Evolutionary conservation across 2,329 filamentous ascomycete species (phyloP).

Genomic region (Neoscytalidium dimidiatum): DNA sequence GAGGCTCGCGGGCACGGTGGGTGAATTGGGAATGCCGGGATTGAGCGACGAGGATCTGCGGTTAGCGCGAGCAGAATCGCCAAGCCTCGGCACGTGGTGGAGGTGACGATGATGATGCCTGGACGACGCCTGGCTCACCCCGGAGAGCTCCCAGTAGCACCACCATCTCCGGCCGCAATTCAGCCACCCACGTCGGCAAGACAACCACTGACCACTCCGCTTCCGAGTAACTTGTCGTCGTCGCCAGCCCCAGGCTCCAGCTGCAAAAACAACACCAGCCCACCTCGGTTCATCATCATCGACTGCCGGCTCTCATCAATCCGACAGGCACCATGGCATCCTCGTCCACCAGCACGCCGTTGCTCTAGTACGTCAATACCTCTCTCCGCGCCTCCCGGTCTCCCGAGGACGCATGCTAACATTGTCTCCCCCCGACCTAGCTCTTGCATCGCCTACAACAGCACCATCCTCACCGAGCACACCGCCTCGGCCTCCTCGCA

Average conservation of each 20-base stretch:
- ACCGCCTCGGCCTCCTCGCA: constrained; percentile 81
- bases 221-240: neutral
- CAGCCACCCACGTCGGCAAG: constrained; percentile 5
- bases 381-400: neutral
- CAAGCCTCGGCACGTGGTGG: neutral
- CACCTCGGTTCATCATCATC: neutral
- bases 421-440: constrained; percentile 50
- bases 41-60: constrained; percentile 1
- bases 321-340: constrained; percentile 39
- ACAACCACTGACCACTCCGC: neutral
- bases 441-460: constrained; percentile 91
- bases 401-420: constrained; percentile 22
- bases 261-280: neutral
- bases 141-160: neutral
- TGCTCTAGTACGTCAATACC: constrained; percentile 35
- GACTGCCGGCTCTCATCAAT: neutral
- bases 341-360: constrained; percentile 39
- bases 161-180: neutral
- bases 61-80: neutral
- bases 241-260: neutral
- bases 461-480: constrained; percentile 91
- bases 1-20: neutral
- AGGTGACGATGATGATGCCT: neutral
- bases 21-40: neutral
- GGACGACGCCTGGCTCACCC: neutral